Base-by-base conservation (phyloP, 768 basidiomycete species). In the Lyophyllum semitale region DNA sequence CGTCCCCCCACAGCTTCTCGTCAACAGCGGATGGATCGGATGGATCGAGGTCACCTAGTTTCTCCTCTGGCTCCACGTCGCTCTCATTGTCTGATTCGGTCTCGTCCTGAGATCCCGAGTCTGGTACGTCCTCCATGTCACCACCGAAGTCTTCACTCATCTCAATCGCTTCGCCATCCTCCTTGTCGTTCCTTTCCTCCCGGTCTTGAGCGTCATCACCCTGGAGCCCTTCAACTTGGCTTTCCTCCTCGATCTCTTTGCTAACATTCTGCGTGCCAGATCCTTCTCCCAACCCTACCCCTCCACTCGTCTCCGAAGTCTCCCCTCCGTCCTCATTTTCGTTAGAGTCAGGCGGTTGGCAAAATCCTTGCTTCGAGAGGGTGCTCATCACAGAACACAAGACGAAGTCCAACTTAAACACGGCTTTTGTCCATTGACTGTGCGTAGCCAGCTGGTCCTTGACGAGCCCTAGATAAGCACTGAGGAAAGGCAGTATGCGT, bases 1-100 rank as follows among this genome's bases (percentile, higher is more conserved):
- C 89, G 59, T 95, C 91, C 18, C 91, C 94, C 96, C 97, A 98
- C 61, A 99, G 76, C 74, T 98, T 98, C 74, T 99, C 96, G 66
- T 98, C 96, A 15, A 97, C 83, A 0, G 88, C 87, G 23, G 84
- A 79, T 8, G 92, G 89, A 72, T 98, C 96, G 17, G 82, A 75
- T 2, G 85, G 81, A 71, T 96, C 93, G 29, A 98, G 73, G 47
- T 94, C 81, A 7, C 85, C 94, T 27, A 95, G 67, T 58, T 87
- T 85, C 59, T 98, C 95, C 40, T 98, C 95, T 17, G 84, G 83
- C 18, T 89, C 89, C 4, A 73, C 77, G 17, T 85, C 81, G 43
- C 78, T 81, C 2, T 77, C 82, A 2, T 75, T 74, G 4, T 79
- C 82, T 4, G 77, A 77, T n/a, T 81, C 81, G 12, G 76, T 79